Evolutionary conservation across 495 filamentous ascomycete species (phyloP).

Genomic region (Xylaria venustula): DNA sequence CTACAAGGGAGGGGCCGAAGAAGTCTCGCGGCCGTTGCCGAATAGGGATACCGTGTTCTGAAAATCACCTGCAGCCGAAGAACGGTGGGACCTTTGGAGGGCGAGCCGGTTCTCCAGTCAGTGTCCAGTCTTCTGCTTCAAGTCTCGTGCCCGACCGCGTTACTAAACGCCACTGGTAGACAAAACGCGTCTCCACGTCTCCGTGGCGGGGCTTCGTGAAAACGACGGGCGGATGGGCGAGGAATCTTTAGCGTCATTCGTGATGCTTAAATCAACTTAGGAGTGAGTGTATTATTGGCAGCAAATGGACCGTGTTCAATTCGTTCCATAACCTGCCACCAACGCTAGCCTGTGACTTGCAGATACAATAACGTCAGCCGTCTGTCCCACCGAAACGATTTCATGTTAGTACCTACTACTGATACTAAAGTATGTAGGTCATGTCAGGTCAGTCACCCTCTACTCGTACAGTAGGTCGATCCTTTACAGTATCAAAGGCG

Average conservation of each 20-base stretch:
- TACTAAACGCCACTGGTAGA: not conserved
- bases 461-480: no score
- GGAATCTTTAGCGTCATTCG: not conserved
- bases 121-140: not conserved
- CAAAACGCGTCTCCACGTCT: not conserved
- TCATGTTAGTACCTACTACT: no score
- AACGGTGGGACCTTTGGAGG: not conserved
- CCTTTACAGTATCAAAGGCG: no score
- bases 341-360: no score
- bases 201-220: not conserved
- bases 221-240: not conserved
- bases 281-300: no score
- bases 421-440: no score
- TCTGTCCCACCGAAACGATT: no score
- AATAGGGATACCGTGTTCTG: not conserved
- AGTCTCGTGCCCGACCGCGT: constrained; percentile 2
- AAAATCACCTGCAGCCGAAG: not conserved
- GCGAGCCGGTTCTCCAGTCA: not conserved
- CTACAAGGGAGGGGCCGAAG: not conserved
- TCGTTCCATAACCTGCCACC: no score
- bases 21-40: not conserved
- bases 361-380: no score
- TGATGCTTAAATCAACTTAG: no score
- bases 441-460: no score
- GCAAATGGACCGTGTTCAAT: no score